A percentile compares a stretch with the other conserved stretches of the same genome.
Conservation (phyloP, 129 eudicot species). For the Lonicera japonica region DNA sequence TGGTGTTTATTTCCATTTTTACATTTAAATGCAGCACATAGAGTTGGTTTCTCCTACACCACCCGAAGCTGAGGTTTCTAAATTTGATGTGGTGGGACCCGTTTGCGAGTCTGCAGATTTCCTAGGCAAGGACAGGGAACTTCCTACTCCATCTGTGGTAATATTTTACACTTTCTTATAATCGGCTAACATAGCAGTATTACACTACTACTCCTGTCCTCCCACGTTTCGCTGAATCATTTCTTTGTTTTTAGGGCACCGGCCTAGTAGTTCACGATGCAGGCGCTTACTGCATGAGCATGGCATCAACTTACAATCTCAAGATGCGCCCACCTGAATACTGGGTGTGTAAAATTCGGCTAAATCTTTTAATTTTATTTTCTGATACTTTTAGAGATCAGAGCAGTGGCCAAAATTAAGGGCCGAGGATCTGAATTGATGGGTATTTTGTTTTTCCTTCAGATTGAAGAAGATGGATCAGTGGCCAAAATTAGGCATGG, state of each 20-base stretch:
- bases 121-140: constrained; percentile 82
- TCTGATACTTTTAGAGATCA: background rate
- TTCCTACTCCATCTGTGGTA: constrained; percentile 73
- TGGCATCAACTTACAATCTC: constrained; percentile 95
- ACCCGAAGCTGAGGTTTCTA: constrained; percentile 55
- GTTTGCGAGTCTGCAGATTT: constrained; percentile 90
- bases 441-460: background rate
- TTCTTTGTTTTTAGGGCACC: constrained; percentile 47
- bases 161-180: background rate
- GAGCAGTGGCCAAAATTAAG: no score
- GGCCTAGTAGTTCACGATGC: constrained; percentile 98
- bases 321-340: constrained; percentile 98
- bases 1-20: background rate
- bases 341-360: constrained; percentile 42
- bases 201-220: background rate
- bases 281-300: constrained; percentile 98
- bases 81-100: constrained; percentile 86
- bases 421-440: background rate
- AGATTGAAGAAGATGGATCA: constrained; percentile 91
- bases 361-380: background rate
- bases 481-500: constrained; percentile 79
- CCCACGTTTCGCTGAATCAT: background rate
- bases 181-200: no score
- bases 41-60: constrained; percentile 76
- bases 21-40: constrained; percentile 60